Evolutionary conservation across 2,329 filamentous ascomycete genomes (phyloP), one percentile per base, ranked within the genome.

Genomic region (Ophiosphaerella herpotricha): DNA sequence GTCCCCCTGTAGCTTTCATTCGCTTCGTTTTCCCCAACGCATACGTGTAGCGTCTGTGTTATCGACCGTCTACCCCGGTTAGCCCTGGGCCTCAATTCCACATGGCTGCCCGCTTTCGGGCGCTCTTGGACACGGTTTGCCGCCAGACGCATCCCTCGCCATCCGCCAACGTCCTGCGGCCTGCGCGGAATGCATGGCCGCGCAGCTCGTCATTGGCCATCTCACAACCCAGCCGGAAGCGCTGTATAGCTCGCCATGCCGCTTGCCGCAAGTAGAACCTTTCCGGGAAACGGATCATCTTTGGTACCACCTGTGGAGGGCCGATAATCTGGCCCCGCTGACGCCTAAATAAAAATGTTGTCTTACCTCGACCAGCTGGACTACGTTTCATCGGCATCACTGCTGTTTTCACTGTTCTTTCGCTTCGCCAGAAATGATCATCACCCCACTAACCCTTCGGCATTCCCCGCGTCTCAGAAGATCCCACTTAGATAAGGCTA

Each of bases 241-340:
- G 62, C 60, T 64, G 55, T 63, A 58, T 59, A 63, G 59, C 54
- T 44, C 55, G 62, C 63, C 55, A 66, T 62, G 66, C 67, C 68
- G 63, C 68, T 71, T 68, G 70, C 67, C 61, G 62, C 58, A 59
- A 58, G 33, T 26, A 52, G 48, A 36, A 36, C 38, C 33, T 40
- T 57, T 50, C 63, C 64, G 59, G 60, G 39, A 57, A 56, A 57
- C 58, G 52, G 55, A 60, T 55, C 49, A 53, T 41, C 55, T 58
- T 54, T 60, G 67, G 63, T 64, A 59, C 65, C 54, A 69, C 61
- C 49, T 57, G 60, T 62, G 61, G 62, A 54, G 58, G 52, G 58
- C 61, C 50, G 60, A 51, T 39, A 54, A 53, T 58, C 57, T 64
- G 61, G 57, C 63, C 66, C 61, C 60, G 64, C 67, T 69, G 67